Base-by-base conservation (phyloP, 768 basidiomycete genomes). In the Boletus patriciae region DNA sequence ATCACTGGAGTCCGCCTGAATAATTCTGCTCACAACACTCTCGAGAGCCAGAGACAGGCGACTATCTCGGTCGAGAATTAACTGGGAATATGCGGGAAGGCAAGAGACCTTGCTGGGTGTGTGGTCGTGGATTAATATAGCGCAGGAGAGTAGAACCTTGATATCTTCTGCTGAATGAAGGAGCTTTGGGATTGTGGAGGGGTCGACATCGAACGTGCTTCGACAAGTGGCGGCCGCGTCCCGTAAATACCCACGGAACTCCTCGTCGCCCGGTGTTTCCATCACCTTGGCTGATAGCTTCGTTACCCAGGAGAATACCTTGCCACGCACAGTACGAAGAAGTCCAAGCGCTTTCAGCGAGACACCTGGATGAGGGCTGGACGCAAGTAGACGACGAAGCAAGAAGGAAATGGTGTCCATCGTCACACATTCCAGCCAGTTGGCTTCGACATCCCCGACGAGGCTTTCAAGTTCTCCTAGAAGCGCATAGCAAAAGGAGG, bases 171-270 rank as follows among this genome's bases (percentile, higher is more conserved):
- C 45, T 1, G 60, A 61, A 11, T 19, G 19, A n/a, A 76, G 55
- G 1, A 72, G 50, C 10, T 18, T n/a, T 1, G 11, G 46, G 6
- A 54, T 33, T 38, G 60, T n/a, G 0, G 37, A 29, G 5, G 55
- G 36, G 34, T 63, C 69, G 0, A 72, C 70, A 36, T 76, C 61
- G n/a, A 70, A 70, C 0, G 62, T 69, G 19, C 68, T 63, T 19
- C 79, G 70, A 61, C 80, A 81, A 16, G 70, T 69, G 3, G 68
- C 66, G 2, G 77, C 78, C 34, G 73, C 67, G 45, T 77, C 74
- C 34, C 73, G 68, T 25, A 77, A 58, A 16, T 65, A 68, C 11
- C 51, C 54, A 38, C 66, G 61, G 23, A 62, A 27, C 2, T 67
- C 63, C 6, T 61, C 51, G n/a, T 63, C 61, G 8, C 47, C 57